Evolutionary conservation across 2,329 filamentous ascomycete species (phyloP), one percentile per base, ranked within the genome.

Genomic region (Nemania serpens): DNA sequence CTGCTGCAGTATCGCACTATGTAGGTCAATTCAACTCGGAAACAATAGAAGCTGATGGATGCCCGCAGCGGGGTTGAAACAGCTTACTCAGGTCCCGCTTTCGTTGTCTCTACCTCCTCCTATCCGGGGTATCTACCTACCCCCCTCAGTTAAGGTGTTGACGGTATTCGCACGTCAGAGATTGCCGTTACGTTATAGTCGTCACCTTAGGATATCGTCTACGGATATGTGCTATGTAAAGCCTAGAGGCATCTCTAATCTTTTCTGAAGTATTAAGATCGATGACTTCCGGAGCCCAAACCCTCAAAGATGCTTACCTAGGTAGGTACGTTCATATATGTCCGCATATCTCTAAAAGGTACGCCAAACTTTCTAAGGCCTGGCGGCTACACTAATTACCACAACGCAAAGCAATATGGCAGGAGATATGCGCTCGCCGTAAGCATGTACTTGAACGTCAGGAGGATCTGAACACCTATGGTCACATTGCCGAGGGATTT

Each of bases 21-120:
- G n/a, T n/a, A n/a, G n/a, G n/a, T n/a, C n/a, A n/a, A n/a, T 29
- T 29, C 25, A 29, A 29, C 25, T 29, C 7, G 25, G 7, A 29
- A 29, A 29, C 25, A 7, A 29, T 50, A 33, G 47, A 49, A 57
- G 36, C 25, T 18, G 39, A 58, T 22, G 42, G 17, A 54, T 62
- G 41, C 48, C 58, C 58, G 59, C 59, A 59, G 62, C 62, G 62
- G 62, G 62, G 62, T 61, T 18, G 15, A 47, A n/a, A 49, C 53
- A 58, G 62, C 62, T 64, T 64, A 64, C 62, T 64, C 62, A 62
- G 62, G 62, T 55, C 58, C 62, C 61, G 58, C 61, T 61, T 55
- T 60, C 50, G 55, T 29, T 18, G 49, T 52, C 15, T 22, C 36
- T 3, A 29, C 25, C 3, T 34, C 22, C 34, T 46, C 33, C 36